phyloP scores from a whole-genome alignment of 805 yeast genomes.

The Torulaspora delbrueckii region DNA sequence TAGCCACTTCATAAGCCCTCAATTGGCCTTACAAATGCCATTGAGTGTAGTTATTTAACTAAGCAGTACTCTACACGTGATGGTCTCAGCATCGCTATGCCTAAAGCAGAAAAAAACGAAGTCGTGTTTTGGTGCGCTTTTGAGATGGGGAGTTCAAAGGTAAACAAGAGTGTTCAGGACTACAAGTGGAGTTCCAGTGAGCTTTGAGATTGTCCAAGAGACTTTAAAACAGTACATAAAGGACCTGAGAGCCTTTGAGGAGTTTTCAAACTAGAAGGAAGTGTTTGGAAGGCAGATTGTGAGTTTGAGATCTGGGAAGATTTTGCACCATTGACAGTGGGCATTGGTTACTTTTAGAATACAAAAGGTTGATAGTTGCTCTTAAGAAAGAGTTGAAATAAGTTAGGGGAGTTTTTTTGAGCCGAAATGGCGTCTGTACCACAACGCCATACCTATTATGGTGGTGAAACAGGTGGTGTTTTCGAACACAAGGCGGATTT shows the following conservation, averaged over 20 bases:
- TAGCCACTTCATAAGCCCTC: not conserved
- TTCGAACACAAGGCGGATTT: slow-evolving; percentile 5
- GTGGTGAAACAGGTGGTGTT: slow-evolving; percentile 18
- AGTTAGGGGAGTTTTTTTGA: not conserved
- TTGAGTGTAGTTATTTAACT: not conserved
- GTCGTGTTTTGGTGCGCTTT: slow-evolving; percentile 1
- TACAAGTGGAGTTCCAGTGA: not conserved
- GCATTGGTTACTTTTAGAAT: not conserved
- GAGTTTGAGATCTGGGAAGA: not conserved
- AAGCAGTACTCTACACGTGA: not conserved
- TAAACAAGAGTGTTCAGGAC: slow-evolving; percentile 1
- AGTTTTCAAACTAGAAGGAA: too few relatives aligned
- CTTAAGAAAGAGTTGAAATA: not conserved
- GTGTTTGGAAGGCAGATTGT: not conserved
- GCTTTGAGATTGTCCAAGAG: not conserved
- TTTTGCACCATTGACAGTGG: not conserved
- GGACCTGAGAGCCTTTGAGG: not conserved
- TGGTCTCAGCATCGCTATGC: not conserved
- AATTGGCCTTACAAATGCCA: not conserved
- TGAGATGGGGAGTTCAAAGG: not conserved
- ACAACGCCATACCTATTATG: slow-evolving; percentile 34
- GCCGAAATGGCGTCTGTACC: slow-evolving; percentile 21
- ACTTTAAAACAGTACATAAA: not conserved
- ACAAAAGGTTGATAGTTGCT: not conserved
- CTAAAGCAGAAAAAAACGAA: slow-evolving; percentile 1